Evolutionary conservation across 768 basidiomycete species (phyloP).

Genomic region (Psilocybe azurescens): DNA sequence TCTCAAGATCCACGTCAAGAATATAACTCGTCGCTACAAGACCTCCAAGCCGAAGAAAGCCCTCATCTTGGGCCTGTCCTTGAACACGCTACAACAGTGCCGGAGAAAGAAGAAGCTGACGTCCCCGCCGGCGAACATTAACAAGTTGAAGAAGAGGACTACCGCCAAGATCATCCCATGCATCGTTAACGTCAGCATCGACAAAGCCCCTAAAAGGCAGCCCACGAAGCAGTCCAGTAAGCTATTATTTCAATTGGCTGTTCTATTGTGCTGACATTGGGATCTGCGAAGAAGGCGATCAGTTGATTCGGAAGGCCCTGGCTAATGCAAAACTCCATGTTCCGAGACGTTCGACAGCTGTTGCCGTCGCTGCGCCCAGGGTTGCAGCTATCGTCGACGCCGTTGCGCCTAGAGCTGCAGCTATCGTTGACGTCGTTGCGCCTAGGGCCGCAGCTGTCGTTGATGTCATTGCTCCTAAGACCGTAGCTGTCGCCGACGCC

Average conservation of each 20-base stretch:
- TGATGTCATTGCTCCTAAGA: not conserved
- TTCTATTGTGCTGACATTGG: not conserved
- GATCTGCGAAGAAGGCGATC: not conserved
- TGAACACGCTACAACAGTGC: not conserved
- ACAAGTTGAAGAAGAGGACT: not conserved
- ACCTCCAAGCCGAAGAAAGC: not conserved
- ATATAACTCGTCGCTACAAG: not conserved
- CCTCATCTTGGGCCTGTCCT: not conserved
- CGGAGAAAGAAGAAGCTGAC: not conserved
- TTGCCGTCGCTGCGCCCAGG: not conserved
- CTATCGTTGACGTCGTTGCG: not conserved
- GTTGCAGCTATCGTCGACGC: not conserved
- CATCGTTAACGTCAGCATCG: too few species aligned
- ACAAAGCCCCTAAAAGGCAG: too few species aligned
- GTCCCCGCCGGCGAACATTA: not conserved
- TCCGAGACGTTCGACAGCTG: not conserved
- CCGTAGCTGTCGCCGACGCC: too few species aligned
- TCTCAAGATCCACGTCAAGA: not conserved
- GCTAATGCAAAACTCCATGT: not conserved
- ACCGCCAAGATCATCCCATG: not conserved
- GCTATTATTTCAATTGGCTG: not conserved
- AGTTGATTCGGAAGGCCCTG: not conserved
- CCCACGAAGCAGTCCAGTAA: not conserved
- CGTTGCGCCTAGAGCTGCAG: too few species aligned
- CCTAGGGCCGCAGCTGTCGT: too few species aligned